Evolutionary conservation across 176 grass and related monocot species (phyloP).

Genomic region (Musa troglodytarum): DNA sequence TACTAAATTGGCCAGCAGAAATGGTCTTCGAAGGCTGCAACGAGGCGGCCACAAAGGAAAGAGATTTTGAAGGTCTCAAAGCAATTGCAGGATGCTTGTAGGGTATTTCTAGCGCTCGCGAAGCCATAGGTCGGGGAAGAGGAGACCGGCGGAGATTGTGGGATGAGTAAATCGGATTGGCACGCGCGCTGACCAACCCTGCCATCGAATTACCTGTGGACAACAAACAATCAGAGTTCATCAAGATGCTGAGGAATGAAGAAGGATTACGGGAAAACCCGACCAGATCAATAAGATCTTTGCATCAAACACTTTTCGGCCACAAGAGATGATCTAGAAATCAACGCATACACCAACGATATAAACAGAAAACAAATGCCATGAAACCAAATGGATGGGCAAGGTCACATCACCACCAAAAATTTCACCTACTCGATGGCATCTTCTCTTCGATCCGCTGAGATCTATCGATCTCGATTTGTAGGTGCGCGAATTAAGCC

Average conservation of each 20-base stretch:
- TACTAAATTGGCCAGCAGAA: constrained; percentile 18
- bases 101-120: constrained; percentile 10
- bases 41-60: constrained; percentile 21
- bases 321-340: background rate
- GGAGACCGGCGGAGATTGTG: background rate
- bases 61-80: constrained; percentile 18
- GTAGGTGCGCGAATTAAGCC: too few species aligned
- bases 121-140: constrained; percentile 5
- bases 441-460: too few species aligned
- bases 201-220: constrained; percentile 6
- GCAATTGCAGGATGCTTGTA: constrained; percentile 5
- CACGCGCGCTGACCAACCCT: constrained; percentile 9
- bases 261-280: too few species aligned
- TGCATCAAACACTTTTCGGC: background rate
- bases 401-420: background rate
- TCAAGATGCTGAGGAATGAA: too few species aligned
- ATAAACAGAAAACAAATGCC: background rate
- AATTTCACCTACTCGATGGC: background rate
- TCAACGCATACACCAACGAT: background rate
- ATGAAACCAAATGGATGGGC: background rate
- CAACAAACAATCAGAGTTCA: too few species aligned
- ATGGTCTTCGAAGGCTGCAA: constrained; percentile 15
- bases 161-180: constrained; percentile 11
- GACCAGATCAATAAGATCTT: too few species aligned
- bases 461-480: too few species aligned